Evolutionary conservation across 441 rosid genomes (phyloP).

Genomic region (Bocquillonia castaneifolia): DNA sequence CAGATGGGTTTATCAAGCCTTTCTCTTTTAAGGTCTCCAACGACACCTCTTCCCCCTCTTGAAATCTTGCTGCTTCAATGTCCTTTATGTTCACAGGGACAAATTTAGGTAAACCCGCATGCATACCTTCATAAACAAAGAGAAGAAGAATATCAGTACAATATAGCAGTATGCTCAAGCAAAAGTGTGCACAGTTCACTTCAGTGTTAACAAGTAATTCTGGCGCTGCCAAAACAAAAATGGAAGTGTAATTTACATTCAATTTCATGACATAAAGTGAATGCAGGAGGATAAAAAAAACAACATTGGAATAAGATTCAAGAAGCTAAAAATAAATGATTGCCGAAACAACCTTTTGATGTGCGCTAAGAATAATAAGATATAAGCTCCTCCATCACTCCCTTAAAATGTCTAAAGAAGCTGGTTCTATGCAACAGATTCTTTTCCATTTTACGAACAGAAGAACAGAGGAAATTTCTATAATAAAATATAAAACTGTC

Average conservation of each 20-base stretch:
- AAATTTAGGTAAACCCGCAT: slow-evolving; percentile 69
- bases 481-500: background rate
- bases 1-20: slow-evolving; percentile 88
- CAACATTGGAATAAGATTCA: slow-evolving; percentile 8
- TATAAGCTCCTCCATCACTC: background rate
- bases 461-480: background rate
- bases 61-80: slow-evolving; percentile 68
- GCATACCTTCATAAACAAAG: slow-evolving; percentile 54
- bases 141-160: background rate
- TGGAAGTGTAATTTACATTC: background rate
- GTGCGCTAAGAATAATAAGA: background rate
- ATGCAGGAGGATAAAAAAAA: background rate
- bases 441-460: background rate
- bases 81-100: slow-evolving; percentile 73
- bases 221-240: background rate
- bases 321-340: background rate
- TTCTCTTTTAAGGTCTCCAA: slow-evolving; percentile 66
- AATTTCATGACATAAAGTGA: slow-evolving; percentile 2
- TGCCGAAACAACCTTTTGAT: background rate
- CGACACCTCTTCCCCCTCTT: slow-evolving; percentile 85
- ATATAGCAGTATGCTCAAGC: background rate
- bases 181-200: background rate
- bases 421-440: background rate
- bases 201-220: background rate
- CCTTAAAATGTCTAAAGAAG: background rate